Percentiles rank a stretch among this genome's conserved stretches.
Conservation (phyloP, 192 early-diverging fungal species). For the Phlyctochytrium arcticum region DNA sequence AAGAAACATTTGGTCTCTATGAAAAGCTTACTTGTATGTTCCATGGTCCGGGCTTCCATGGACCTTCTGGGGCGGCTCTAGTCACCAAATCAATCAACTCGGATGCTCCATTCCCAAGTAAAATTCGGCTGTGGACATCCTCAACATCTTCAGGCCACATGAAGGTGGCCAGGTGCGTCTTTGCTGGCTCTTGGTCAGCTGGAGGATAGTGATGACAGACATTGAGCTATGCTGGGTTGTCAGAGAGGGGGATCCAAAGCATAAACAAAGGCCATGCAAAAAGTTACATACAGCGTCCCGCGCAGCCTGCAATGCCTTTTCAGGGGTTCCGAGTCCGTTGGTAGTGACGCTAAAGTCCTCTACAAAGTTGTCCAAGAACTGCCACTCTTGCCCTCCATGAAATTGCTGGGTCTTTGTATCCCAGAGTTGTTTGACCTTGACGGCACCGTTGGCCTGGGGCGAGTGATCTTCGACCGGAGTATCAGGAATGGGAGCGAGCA, state of each 20-base stretch:
- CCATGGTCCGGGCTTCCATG: slow-evolving; percentile 86
- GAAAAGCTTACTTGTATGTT: slow-evolving; percentile 33
- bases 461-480: too few relatives aligned
- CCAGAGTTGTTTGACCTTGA: slow-evolving; percentile 47
- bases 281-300: slow-evolving; percentile 56
- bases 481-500: neutral
- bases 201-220: slow-evolving; percentile 86
- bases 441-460: neutral
- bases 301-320: slow-evolving; percentile 68
- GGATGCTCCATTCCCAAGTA: slow-evolving; percentile 86
- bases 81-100: slow-evolving; percentile 88
- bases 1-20: neutral
- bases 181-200: slow-evolving; percentile 88
- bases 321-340: slow-evolving; percentile 79
- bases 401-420: slow-evolving; percentile 85
- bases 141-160: slow-evolving; percentile 64
- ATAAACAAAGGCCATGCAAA: neutral
- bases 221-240: slow-evolving; percentile 34
- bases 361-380: slow-evolving; percentile 78
- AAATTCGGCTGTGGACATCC: slow-evolving; percentile 57
- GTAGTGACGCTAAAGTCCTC: slow-evolving; percentile 92
- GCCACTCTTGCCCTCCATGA: slow-evolving; percentile 77
- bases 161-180: slow-evolving; percentile 73
- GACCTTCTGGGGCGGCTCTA: slow-evolving; percentile 66
- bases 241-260: neutral